phyloP scores from a whole-genome alignment of 1,284 basidiomycete genomes.

The Ustilago vetiveriae region DNA sequence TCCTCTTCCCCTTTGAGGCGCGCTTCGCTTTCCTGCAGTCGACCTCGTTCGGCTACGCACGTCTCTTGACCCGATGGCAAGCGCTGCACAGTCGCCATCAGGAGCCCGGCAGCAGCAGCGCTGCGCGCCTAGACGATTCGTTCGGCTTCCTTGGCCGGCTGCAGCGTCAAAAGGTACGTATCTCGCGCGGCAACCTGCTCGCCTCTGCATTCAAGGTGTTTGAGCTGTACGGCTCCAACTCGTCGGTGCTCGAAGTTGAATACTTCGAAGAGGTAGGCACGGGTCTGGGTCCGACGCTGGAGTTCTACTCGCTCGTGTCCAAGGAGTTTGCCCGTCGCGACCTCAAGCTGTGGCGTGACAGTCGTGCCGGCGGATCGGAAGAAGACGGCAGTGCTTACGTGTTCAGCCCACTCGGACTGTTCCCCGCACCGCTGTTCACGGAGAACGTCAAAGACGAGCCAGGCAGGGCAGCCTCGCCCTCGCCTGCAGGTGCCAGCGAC shows the following conservation, averaged over 20 bases:
- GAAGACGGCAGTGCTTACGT: slow-evolving; percentile 61
- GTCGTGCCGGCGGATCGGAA: slow-evolving; percentile 71
- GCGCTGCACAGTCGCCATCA: slow-evolving; percentile 75
- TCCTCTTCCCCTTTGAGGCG: slow-evolving; percentile 97
- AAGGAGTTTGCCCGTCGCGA: slow-evolving; percentile 89
- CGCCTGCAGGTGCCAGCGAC: slow-evolving; percentile 1
- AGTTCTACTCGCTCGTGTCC: slow-evolving; percentile 94
- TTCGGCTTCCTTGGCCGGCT: slow-evolving; percentile 90
- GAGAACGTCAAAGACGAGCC: slow-evolving; percentile 2
- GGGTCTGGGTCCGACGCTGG: slow-evolving; percentile 95
- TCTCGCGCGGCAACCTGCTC: slow-evolving; percentile 90
- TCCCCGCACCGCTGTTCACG: slow-evolving; percentile 76
- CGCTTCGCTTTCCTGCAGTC: slow-evolving; percentile 96
- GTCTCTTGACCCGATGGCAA: slow-evolving; percentile 88
- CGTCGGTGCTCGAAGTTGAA: slow-evolving; percentile 93
- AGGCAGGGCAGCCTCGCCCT: slow-evolving; percentile 1
- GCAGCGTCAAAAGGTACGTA: slow-evolving; percentile 94
- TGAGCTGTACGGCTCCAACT: slow-evolving; percentile 88
- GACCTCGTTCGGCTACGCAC: slow-evolving; percentile 94
- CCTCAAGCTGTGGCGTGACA: slow-evolving; percentile 87
- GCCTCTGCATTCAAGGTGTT: slow-evolving; percentile 98
- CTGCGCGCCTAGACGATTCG: slow-evolving; percentile 75
- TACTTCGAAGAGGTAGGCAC: slow-evolving; percentile 99
- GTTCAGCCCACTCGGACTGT: slow-evolving; percentile 79
- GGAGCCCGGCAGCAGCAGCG: slow-evolving; percentile 40